Conservation (phyloP, 2,329 filamentous ascomycete genomes). For the Penicillium sp. region DNA sequence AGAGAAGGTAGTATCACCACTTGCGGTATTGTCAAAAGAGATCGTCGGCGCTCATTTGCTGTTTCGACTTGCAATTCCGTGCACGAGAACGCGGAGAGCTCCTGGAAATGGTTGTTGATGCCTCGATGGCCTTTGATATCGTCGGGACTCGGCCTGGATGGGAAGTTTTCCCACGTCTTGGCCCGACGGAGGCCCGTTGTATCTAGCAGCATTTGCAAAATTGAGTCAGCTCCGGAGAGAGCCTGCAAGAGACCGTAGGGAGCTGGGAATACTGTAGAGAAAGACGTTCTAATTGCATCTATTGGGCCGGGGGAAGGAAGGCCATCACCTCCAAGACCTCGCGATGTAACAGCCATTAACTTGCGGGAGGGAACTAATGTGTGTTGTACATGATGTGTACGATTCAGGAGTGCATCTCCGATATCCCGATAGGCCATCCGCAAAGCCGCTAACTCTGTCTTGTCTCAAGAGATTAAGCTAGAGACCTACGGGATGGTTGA, state of each 20-base stretch:
- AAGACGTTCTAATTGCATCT: not conserved
- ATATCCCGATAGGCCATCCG: not conserved
- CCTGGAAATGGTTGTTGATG: conserved; percentile 16
- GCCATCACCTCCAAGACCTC: not conserved
- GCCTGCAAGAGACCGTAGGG: not conserved
- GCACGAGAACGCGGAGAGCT: not conserved
- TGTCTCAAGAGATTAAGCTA: not conserved
- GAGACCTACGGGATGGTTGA: not conserved
- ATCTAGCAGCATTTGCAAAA: not conserved
- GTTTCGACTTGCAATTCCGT: not conserved
- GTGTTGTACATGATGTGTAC: conserved; percentile 1
- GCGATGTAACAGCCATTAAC: conserved; percentile 4
- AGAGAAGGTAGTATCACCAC: conserved; percentile 21
- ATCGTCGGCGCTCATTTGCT: not conserved
- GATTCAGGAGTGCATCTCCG: not conserved
- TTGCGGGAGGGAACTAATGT: not conserved
- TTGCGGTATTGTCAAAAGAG: not conserved
- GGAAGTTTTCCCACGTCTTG: conserved; percentile 18
- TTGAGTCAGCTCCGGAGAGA: not conserved
- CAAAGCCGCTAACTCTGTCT: not conserved
- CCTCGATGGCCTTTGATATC: not conserved
- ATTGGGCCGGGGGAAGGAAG: not conserved
- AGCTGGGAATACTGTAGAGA: not conserved
- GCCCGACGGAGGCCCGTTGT: conserved; percentile 29
- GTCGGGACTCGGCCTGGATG: not conserved